Evolutionary conservation across 306 rosid species (phyloP).

Genomic region (Fragaria ananassa): DNA sequence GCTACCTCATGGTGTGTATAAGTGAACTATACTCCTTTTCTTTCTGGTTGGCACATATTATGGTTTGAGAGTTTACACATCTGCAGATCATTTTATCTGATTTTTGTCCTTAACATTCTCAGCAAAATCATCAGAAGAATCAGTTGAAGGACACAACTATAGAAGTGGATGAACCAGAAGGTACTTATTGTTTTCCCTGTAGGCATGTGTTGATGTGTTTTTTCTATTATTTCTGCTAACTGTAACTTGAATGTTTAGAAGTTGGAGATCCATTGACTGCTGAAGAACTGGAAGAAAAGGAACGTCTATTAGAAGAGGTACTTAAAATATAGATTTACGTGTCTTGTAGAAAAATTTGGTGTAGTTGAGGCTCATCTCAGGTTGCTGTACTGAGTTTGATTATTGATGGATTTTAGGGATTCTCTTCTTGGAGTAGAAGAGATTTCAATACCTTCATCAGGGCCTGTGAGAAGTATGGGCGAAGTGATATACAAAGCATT

Average conservation of each 20-base stretch:
- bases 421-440: conserved; percentile 95
- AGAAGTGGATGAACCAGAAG: conserved; percentile 95
- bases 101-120: conserved; percentile 26
- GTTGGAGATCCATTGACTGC: conserved; percentile 94
- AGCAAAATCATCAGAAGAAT: conserved; percentile 99
- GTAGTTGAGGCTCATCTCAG: conserved; percentile 7
- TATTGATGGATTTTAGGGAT: conserved; percentile 58
- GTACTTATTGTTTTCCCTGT: conserved; percentile 32
- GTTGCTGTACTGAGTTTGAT: conserved; percentile 29
- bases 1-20: conserved; percentile 84
- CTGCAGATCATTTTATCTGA: conserved; percentile 16
- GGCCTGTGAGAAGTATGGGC: conserved; percentile 98
- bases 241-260: conserved; percentile 42
- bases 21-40: conserved; percentile 16
- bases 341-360: conserved; percentile 12
- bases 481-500: conserved; percentile 73
- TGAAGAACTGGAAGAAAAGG: conserved; percentile 94
- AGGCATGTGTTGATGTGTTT: neutral
- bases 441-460: conserved; percentile 94
- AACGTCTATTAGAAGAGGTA: conserved; percentile 75
- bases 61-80: neutral
- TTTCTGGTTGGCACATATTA: neutral
- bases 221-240: conserved; percentile 22
- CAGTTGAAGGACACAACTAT: conserved; percentile 87
- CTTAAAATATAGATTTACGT: conserved; percentile 21